Evolutionary conservation across 2,329 filamentous ascomycete species (phyloP).

Genomic region (Eurotiales sp.): DNA sequence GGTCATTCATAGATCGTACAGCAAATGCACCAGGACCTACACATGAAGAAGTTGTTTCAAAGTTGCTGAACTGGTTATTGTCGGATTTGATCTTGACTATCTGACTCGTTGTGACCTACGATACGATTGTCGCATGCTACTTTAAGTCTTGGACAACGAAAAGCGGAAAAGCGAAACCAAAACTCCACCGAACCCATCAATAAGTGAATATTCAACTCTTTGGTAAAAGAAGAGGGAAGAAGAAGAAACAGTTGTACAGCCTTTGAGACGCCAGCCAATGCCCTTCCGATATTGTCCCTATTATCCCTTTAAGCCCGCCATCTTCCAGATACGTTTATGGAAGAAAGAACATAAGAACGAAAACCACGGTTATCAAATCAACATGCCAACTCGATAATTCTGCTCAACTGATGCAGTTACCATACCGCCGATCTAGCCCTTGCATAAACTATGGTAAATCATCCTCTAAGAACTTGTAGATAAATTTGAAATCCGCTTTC

Average conservation of each 20-base stretch:
- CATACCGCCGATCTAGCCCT: neutral
- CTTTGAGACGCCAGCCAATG: conserved; percentile 11
- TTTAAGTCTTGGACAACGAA: too few species aligned
- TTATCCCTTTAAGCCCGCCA: conserved; percentile 2
- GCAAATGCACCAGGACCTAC: too few species aligned
- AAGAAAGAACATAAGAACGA: conserved; percentile 2
- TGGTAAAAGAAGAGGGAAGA: neutral
- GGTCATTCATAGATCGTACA: too few species aligned
- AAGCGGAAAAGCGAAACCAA: too few species aligned
- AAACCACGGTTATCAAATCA: conserved; percentile 5
- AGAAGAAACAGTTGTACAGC: conserved; percentile 5
- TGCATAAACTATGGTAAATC: conserved; percentile 57
- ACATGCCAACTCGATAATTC: too few species aligned
- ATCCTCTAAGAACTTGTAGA: conserved; percentile 96
- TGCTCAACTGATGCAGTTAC: too few species aligned
- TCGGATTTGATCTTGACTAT: too few species aligned
- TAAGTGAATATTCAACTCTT: neutral
- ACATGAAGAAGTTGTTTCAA: too few species aligned
- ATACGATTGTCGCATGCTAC: too few species aligned
- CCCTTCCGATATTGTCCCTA: neutral
- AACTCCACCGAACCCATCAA: neutral
- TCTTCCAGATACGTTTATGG: neutral
- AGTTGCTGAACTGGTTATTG: too few species aligned
- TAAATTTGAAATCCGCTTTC: conserved; percentile 97
- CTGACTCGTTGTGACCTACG: too few species aligned